Conservation (phyloP, 2,329 filamentous ascomycete species). For the Fusarium veterinarium region DNA sequence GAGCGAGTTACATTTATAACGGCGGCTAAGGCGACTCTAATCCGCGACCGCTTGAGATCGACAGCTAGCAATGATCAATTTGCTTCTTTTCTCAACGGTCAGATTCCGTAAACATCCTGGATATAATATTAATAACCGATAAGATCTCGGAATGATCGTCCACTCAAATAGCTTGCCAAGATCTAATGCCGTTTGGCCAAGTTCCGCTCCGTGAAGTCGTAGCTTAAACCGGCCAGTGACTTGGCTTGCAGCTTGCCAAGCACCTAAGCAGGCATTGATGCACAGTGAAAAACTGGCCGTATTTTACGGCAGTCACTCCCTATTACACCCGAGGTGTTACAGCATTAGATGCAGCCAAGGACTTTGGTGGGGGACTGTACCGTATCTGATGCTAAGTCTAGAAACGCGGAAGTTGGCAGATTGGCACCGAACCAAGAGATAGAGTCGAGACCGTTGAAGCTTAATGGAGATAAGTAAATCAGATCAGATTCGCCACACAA, state of each 20-base stretch:
- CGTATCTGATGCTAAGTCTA: neutral
- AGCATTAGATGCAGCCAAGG: constrained; percentile 1
- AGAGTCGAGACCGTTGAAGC: neutral
- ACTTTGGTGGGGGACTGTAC: neutral
- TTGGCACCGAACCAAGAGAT: neutral
- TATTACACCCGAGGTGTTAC: neutral
- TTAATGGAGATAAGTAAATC: neutral
- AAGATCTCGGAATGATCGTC: neutral
- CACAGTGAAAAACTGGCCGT: neutral
- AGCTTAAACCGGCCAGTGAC: neutral
- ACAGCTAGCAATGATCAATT: neutral
- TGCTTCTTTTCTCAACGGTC: neutral
- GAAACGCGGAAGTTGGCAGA: neutral
- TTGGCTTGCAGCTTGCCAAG: constrained; percentile 12
- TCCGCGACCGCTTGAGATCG: constrained; percentile 1
- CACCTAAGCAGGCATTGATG: neutral
- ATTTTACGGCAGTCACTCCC: neutral
- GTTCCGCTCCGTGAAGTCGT: neutral
- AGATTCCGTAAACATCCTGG: neutral
- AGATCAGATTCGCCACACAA: neutral
- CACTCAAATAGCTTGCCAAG: constrained; percentile 8
- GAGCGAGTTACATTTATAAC: neutral
- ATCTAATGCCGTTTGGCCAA: neutral
- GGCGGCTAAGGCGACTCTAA: neutral
- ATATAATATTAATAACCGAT: neutral